Evolutionary conservation across 2,329 filamentous ascomycete species (phyloP), one percentile per base, ranked within the genome.

Genomic region (Cytospora leucostoma): DNA sequence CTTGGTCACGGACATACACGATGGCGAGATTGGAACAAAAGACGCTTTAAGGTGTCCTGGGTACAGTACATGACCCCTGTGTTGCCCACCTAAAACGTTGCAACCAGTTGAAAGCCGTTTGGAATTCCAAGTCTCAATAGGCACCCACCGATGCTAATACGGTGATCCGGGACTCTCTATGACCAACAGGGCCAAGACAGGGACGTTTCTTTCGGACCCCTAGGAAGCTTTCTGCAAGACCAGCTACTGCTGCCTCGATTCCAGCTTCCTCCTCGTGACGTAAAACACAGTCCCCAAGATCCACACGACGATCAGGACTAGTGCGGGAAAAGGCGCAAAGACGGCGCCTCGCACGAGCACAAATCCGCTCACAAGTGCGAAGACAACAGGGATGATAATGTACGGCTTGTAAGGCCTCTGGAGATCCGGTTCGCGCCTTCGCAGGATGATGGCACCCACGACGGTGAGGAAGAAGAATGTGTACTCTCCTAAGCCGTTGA

Each of bases 391-490:
- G 11, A 86, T 75, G 3, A 81, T 32, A 0, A 86, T 68, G 15
- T 75, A 72, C 0, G 85, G 81, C 70, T 81, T 82, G 68, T 88
- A 88, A 0, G 86, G 85, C 12, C 86, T 73, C 0, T 75, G 68
- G 3, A 88, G 74, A 0, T 74, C 71, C 0, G 85, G 86, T 70
- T 88, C 84, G 1, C 82, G 79, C 61, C 79, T 79, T 13, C 86
- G 80, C 51, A 88, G 72, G 17, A 87, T 74, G 11, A 88, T 75
- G 1, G 84, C 80, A 0, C 85, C 86, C 0, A 87, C 68, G 0
- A 88, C 85, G 0, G 85, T 85, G 35, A 87, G 76, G 69, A 88
- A 86, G 74, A 88, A 88, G 72, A 88, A 88, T 0, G 85, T 81
- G 70, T 85, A 88, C 68, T 86, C 83, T 15, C 82, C 83, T 4